Evolutionary conservation across 1,284 basidiomycete species (phyloP), one percentile per base, ranked within the genome.

Genomic region (Ustilago tritici): DNA sequence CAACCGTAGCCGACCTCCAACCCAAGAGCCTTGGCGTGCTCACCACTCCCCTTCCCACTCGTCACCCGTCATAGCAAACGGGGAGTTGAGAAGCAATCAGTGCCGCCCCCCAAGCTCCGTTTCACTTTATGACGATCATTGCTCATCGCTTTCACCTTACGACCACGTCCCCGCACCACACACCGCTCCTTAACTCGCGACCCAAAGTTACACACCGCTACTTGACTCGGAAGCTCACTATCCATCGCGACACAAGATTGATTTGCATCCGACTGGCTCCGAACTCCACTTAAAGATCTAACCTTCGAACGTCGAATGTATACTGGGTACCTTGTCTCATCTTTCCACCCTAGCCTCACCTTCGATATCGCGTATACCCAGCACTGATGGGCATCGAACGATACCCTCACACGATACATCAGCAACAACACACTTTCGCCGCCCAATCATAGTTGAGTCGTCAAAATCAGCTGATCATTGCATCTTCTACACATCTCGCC

Each of bases 11-110:
- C 43, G 46, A 56, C 56, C 41, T 15, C 41, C 17, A 54, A 38
- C 31, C 35, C 52, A 61, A 61, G 50, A 61, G 50, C 40, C 59
- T 61, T 53, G 59, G 59, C 59, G 36, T 40, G n/a, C 59, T 61
- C 57, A 50, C 36, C 52, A 11, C 31, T 34, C 5, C 19, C 32
- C 36, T 31, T 32, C 28, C 31, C 31, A 10, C 14, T 17, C 2
- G 41, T 19, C 41, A 46, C 41, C n/a, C n/a, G 15, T 34, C 11
- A 32, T 50, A 14, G 2, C 43, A 46, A 17, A 34, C 15, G 46
- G 8, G n/a, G 15, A 5, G 19, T 19, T 49, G 19, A 49, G 46
- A 23, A 10, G 1, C 46, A 8, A 6, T 12, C 12, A 7, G 40
- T 10, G 8, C 35, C 14, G 52, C 23, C 32, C 31, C 32, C 17